Evolutionary conservation across 129 eudicot species (phyloP), one percentile per base, ranked within the genome.

Genomic region (Lactuca saligna): DNA sequence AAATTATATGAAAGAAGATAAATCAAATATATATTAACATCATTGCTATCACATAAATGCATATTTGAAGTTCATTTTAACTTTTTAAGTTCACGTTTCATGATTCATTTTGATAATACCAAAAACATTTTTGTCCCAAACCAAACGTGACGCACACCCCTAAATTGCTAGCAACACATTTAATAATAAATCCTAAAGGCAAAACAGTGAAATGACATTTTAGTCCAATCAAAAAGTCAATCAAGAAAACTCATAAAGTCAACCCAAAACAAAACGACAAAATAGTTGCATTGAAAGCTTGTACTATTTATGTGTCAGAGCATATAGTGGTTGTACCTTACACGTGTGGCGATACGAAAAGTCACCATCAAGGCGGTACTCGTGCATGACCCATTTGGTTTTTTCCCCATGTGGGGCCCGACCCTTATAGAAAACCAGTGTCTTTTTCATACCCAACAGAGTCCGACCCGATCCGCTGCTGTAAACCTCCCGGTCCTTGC

Each of bases 341-440:
- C 79, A 84, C 74, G 86, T 81, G 83, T 78, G 83, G 31, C 89
- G 81, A 66, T 70, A 86, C 51, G 93, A 83, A 77, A 86, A 86
- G 72, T 83, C 84, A 14, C 93, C 93, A 65, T 86, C 93, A 57
- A 86, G 93, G 35, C 93, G 88, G 79, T 86, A 86, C 79, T 86
- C 93, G 49, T 86, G 93, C 93, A 86, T 86, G 63, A 86, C 93
- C 93, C 93, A 86, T 68, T 75, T 81, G 50, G 93, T 86, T 64
- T 86, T 86, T 75, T 80, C 83, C 65, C 93, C 93, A 51, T 82
- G 83, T 0, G 93, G 93, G 57, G 93, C 93, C 68, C 93, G 78
- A 64, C 94, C 89, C 70, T 81, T 79, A 49, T 84, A 83, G 66
- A 87, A 83, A 62, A 87, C 94, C 48, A 83, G 65, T 0, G 94